Evolutionary conservation across 192 early-diverging fungal species (phyloP), one percentile per base, ranked within the genome.

Genomic region (Phlyctochytrium planicorne): DNA sequence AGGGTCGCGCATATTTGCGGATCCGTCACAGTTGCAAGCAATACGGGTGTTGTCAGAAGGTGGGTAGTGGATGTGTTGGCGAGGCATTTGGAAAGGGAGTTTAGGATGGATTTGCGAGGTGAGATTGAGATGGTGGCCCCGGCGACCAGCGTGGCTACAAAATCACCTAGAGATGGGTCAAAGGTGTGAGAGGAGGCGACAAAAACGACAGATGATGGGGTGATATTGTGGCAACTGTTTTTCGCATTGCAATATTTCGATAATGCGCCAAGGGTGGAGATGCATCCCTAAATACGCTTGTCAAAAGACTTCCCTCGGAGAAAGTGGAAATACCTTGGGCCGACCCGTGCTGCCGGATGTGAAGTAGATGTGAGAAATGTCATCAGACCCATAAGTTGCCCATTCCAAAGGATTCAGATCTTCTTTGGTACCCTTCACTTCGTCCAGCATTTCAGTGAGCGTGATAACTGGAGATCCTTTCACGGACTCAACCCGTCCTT

Each of bases 121-220:
- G 69, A 62, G 31, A 56, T 50, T 0, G 77, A 72, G 20, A 78
- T 25, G 17, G 59, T 53, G 27, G 47, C 70, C 17, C 77, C 77
- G 3, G 73, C 63, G 12, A 34, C 57, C 34, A 69, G 64, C n/a
- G 73, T 24, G 30, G 69, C 33, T 1, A 64, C 14, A 36, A 72
- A 63, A 40, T 78, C 77, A 1, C 77, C 77, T 25, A 75, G 47
- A 23, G 60, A 64, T 6, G 77, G 77, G 36, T 78, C 77, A 52
- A 78, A 78, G 25, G 73, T 78, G 34, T 68, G 69, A 3, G 70
- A 35, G 20, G 77, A 78, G 14, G 77, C 77, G 20, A 72, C 59
- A 56, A 78, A 75, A 25, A 63, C 56, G 25, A 59, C 59, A 47
- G 40, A 56, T 24, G 4, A 20, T 0, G 62, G 3, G 6, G 29